Conservation (phyloP, 345 rosid genomes). For the Melaleuca quinquenervia region DNA sequence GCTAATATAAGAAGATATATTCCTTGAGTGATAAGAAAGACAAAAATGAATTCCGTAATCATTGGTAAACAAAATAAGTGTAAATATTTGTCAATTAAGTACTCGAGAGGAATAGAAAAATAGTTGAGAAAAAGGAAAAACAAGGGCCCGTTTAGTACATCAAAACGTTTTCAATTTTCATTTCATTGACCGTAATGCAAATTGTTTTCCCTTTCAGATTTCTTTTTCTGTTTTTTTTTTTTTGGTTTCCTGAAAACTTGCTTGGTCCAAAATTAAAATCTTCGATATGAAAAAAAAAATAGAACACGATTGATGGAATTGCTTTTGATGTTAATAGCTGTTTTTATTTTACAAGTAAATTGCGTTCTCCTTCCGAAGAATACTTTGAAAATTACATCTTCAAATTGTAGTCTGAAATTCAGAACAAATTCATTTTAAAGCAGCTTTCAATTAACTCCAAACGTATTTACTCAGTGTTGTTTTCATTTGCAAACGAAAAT, state of each 20-base stretch:
- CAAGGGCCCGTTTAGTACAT: not conserved
- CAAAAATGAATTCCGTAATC: too few relatives aligned
- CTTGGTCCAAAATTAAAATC: not conserved
- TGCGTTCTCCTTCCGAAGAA: not conserved
- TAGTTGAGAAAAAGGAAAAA: not conserved
- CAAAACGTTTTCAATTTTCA: not conserved
- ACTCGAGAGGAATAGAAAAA: not conserved
- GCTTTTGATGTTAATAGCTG: not conserved
- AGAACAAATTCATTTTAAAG: not conserved
- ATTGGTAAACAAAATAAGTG: not conserved
- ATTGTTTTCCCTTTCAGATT: not conserved
- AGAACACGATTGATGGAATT: not conserved
- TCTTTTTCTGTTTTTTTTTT: not conserved
- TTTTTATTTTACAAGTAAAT: not conserved
- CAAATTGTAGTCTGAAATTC: not conserved
- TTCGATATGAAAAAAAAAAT: not conserved
- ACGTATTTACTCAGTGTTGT: not conserved
- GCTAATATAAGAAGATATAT: not conserved
- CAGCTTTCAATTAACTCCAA: not conserved
- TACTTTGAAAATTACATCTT: not conserved
- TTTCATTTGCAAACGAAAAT: not conserved
- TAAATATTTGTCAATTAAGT: not conserved
- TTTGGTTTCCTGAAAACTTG: not conserved
- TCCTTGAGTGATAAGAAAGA: not conserved
- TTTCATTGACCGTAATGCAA: not conserved